Percentiles rank a stretch among this genome's conserved stretches.
These are phyloP conservation scores for Hippophae gyantsensis DNA, from an alignment of 306 rosid species.

Conservation along the genomic window DNA sequence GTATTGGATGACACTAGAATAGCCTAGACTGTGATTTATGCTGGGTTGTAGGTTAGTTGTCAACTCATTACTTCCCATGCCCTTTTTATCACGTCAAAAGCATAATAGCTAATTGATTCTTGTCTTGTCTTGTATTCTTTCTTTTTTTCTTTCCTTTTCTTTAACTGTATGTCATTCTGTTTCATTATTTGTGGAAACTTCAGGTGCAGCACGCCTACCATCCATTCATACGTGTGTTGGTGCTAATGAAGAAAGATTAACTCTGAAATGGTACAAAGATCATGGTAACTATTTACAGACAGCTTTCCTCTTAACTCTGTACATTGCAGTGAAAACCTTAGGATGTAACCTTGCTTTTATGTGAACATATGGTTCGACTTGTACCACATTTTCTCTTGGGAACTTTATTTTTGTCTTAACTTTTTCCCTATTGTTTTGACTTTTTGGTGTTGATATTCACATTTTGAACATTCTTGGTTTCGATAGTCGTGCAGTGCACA, in stretches of 20 bases:
- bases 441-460: no score
- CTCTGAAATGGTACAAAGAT: conserved; percentile 93
- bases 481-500: no score
- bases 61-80: not conserved
- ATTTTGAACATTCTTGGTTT: no score
- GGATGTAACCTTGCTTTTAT: conserved; percentile 4
- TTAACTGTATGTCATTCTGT: conserved; percentile 10
- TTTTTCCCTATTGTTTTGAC: no score
- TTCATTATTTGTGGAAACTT: conserved; percentile 18
- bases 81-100: not conserved
- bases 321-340: not conserved
- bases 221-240: conserved; percentile 96
- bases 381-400: no score
- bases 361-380: conserved; percentile 8
- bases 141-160: not conserved
- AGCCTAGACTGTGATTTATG: no score
- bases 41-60: no score
- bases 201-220: conserved; percentile 89
- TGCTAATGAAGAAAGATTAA: conserved; percentile 81
- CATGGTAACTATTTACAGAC: conserved; percentile 54
- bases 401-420: no score
- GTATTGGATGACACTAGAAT: no score
- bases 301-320: not conserved
- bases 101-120: not conserved
- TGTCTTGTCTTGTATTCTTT: conserved; percentile 1